A percentile compares a stretch with the other conserved stretches of the same genome.
These are phyloP conservation scores for Chaetomium strumarium DNA, from an alignment of 2,329 filamentous ascomycete genomes.

Conservation along the genomic window DNA sequence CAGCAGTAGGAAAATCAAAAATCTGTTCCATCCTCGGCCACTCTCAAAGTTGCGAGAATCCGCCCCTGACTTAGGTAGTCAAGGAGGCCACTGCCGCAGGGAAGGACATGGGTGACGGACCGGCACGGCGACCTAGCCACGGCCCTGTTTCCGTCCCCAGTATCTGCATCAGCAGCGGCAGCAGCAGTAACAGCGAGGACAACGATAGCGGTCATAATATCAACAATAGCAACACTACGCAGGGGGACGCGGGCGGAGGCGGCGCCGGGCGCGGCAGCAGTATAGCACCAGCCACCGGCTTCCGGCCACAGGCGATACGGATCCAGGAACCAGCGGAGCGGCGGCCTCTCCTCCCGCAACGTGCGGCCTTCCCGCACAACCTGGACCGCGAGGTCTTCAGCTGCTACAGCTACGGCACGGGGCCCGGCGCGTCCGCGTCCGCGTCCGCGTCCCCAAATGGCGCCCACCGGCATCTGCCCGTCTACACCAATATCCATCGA, in stretches of 20 bases:
- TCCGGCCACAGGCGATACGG: constrained; percentile 14
- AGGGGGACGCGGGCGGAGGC: neutral
- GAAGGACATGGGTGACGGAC: constrained; percentile 8
- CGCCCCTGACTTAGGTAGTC: too few relatives aligned
- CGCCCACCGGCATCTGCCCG: constrained; percentile 57
- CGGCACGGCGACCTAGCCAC: constrained; percentile 3
- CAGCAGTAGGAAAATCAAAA: neutral
- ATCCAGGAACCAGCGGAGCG: constrained; percentile 24
- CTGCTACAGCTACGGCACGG: constrained; percentile 30
- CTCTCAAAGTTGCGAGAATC: too few relatives aligned
- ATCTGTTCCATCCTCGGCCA: too few relatives aligned
- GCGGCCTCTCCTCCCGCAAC: constrained; percentile 30
- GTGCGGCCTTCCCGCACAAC: constrained; percentile 32
- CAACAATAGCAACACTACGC: neutral
- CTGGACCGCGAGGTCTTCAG: constrained; percentile 43
- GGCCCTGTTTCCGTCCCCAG: constrained; percentile 2
- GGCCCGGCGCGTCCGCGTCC: constrained; percentile 6
- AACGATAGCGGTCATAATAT: neutral
- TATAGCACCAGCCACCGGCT: neutral
- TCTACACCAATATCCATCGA: constrained; percentile 73
- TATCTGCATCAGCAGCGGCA: neutral
- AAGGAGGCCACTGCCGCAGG: neutral
- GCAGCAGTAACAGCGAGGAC: neutral
- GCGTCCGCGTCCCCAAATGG: constrained; percentile 30
- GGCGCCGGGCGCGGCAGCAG: constrained; percentile 1